Base-by-base conservation (phyloP, 768 basidiomycete species). In the Suillus spraguei region DNA sequence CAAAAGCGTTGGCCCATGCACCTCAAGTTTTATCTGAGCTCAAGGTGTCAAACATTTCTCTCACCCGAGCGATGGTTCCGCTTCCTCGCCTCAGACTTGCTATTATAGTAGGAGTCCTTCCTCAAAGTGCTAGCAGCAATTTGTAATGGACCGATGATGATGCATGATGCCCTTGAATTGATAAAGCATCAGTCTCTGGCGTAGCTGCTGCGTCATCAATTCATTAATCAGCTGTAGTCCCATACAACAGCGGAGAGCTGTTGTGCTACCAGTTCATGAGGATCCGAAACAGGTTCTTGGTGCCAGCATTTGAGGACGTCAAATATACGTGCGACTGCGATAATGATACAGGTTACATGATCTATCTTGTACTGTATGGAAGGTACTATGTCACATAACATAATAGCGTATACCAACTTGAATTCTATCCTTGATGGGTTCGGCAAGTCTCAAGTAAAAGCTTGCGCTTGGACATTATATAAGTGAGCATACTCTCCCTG, bases 401-500 rank as follows among this genome's bases (percentile, higher is more conserved):
- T 4, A 32, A 35, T 13, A 24, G 16, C 14, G 8, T 8, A 16
- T 55, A 36, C 22, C 11, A 24, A 8, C 36, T 38, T 39, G 2
- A 39, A 9, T 38, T 3, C 22, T n/a, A 20, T 52, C 52, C 28
- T 50, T 32, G 10, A 35, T 3, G 20, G 20, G 20, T 2, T 53
- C 52, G 10, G 10, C 11, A 28, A 41, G 38, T 17, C 38, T 58
- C 55, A 58, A 41, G 65, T 53, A 61, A 77, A 76, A 20, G 74
- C 75, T 63, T 71, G 67, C 2, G 75, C 74, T 52, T 75, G 76
- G 8, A 77, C 62, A 24, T 73, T 76, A 46, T 77, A 77, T 60
- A 79, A 62, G 16, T 64, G 68, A 35, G 70, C 67, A 61, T 79
- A 79, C 56, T 77, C 77, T 2, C 77, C 78, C 44, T 50, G 68